Evolutionary conservation across 176 grass and related monocot species (phyloP).

Genomic region (Lolium perenne): DNA sequence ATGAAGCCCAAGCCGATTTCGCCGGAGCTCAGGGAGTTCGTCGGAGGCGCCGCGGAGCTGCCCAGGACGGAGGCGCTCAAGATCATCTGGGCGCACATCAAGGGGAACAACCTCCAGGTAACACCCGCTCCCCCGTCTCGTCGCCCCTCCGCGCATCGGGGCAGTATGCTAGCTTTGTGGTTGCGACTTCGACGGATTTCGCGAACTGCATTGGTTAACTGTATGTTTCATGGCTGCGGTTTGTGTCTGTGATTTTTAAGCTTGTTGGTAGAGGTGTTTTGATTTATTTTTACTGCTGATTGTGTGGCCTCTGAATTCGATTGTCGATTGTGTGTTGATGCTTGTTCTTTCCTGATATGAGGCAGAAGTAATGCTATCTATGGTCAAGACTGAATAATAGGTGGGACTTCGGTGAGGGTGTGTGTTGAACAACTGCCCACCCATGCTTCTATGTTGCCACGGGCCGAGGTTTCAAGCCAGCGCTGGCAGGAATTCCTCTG

Average conservation of each 20-base stretch:
- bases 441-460: neutral
- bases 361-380: neutral
- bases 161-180: neutral
- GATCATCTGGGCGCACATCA: slow-evolving; percentile 94
- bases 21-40: slow-evolving; percentile 73
- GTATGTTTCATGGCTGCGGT: neutral
- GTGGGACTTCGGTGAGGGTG: neutral
- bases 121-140: neutral
- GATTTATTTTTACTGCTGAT: neutral
- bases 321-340: neutral
- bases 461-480: neutral
- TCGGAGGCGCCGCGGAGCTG: slow-evolving; percentile 74
- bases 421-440: neutral
- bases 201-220: neutral
- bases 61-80: slow-evolving; percentile 87
- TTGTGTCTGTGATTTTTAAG: neutral
- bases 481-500: neutral
- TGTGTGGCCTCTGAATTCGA: neutral
- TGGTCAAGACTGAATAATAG: neutral
- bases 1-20: slow-evolving; percentile 85
- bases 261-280: neutral
- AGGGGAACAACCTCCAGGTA: slow-evolving; percentile 90
- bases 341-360: neutral
- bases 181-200: neutral
- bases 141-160: neutral